Evolutionary conservation across 2,329 filamentous ascomycete species (phyloP).

Genomic region (Purpureocillium takamizusanense): DNA sequence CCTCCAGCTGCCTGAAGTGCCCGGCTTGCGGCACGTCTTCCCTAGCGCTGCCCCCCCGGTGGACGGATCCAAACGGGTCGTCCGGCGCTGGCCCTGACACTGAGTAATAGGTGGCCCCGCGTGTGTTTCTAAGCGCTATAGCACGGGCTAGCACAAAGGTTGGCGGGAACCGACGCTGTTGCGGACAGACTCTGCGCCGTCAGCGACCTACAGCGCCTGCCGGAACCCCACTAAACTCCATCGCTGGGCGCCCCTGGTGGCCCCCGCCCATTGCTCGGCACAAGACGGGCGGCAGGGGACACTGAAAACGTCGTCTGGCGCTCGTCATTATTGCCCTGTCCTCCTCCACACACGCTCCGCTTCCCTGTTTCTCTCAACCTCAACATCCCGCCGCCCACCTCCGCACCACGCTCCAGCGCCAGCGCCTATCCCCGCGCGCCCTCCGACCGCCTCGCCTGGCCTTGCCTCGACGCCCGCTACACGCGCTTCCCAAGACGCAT

Average conservation of each 20-base stretch:
- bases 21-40: no score
- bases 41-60: no score
- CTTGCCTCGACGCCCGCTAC: constrained; percentile 2
- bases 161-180: no score
- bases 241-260: neutral
- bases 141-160: no score
- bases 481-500: constrained; percentile 7
- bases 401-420: constrained; percentile 1
- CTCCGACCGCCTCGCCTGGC: neutral
- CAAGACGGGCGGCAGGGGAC: no score
- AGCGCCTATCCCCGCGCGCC: neutral
- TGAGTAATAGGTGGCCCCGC: no score
- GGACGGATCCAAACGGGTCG: no score
- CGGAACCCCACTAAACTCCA: neutral
- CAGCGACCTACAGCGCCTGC: neutral
- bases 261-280: no score
- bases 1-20: no score
- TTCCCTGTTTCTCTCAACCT: neutral
- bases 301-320: constrained; percentile 1
- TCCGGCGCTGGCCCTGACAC: no score
- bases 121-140: no score
- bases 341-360: constrained; percentile 2
- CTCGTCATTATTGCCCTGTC: constrained; percentile 1
- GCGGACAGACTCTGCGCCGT: no score
- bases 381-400: constrained; percentile 1